Evolutionary conservation across 2,329 filamentous ascomycete genomes (phyloP).

Genomic region (Zymoseptoria crescenta): DNA sequence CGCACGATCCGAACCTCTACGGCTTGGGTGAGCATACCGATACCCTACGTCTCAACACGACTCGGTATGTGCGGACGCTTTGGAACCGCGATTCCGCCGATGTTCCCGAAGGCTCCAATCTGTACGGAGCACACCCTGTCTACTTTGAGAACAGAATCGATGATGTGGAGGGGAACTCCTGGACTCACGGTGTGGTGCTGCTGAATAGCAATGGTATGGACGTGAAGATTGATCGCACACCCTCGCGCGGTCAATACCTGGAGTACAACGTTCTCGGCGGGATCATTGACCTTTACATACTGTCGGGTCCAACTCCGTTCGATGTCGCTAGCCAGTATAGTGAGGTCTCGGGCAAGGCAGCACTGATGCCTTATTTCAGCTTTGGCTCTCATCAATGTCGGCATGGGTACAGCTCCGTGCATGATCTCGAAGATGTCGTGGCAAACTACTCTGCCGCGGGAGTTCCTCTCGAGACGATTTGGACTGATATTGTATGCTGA

Average conservation of each 20-base stretch:
- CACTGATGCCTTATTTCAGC: constrained; percentile 46
- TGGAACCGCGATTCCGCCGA: constrained; percentile 60
- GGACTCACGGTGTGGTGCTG: constrained; percentile 59
- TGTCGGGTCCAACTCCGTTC: constrained; percentile 39
- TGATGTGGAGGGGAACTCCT: constrained; percentile 25
- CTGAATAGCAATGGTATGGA: constrained; percentile 69
- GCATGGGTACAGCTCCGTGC: constrained; percentile 37
- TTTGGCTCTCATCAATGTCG: constrained; percentile 47
- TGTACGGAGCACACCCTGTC: constrained; percentile 66
- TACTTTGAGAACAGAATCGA: constrained; percentile 59
- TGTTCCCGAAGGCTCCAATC: constrained; percentile 53
- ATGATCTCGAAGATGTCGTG: constrained; percentile 57
- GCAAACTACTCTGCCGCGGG: constrained; percentile 55
- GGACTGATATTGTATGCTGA: constrained; percentile 45
- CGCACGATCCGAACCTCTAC: constrained; percentile 62
- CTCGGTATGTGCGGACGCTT: constrained; percentile 60
- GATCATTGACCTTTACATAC: constrained; percentile 56
- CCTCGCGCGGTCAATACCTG: constrained; percentile 51
- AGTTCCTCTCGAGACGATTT: constrained; percentile 64
- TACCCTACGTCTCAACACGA: constrained; percentile 46
- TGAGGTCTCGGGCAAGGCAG: constrained; percentile 39
- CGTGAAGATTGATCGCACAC: constrained; percentile 58
- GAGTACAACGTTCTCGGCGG: constrained; percentile 75
- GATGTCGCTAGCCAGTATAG: constrained; percentile 44
- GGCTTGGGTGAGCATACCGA: constrained; percentile 73